phyloP scores from a whole-genome alignment of 179 eudicot species.

The Actinidia polygama region DNA sequence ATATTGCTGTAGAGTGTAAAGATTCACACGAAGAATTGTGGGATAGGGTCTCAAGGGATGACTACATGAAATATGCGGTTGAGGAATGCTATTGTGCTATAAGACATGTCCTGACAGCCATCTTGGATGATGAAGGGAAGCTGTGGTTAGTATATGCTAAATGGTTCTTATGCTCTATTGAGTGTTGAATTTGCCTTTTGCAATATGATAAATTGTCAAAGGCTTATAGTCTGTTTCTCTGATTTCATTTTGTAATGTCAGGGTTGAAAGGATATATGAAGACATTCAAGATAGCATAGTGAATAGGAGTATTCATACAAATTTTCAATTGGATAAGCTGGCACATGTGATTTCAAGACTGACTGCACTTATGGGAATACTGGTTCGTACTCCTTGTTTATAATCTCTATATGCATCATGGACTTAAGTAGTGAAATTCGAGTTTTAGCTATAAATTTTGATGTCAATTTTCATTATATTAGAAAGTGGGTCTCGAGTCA shows the following conservation, averaged over 20 bases:
- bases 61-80: slow-evolving; percentile 97
- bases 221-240: neutral
- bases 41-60: slow-evolving; percentile 91
- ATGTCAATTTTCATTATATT: neutral
- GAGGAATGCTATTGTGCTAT: slow-evolving; percentile 72
- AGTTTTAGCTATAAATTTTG: neutral
- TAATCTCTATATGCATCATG: neutral
- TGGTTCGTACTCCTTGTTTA: slow-evolving; percentile 59
- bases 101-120: slow-evolving; percentile 67
- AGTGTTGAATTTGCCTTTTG: neutral
- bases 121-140: slow-evolving; percentile 87
- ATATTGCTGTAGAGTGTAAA: slow-evolving; percentile 78
- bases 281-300: slow-evolving; percentile 63
- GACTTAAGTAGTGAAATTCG: neutral
- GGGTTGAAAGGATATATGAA: slow-evolving; percentile 90
- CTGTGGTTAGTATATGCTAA: slow-evolving; percentile 64
- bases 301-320: slow-evolving; percentile 47
- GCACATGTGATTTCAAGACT: slow-evolving; percentile 85
- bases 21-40: slow-evolving; percentile 86
- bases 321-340: slow-evolving; percentile 70
- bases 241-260: slow-evolving; percentile 28
- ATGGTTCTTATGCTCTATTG: slow-evolving; percentile 1
- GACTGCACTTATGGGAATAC: slow-evolving; percentile 86
- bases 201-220: neutral
- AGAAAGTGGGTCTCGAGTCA: neutral